Evolutionary conservation across 2,329 filamentous ascomycete genomes (phyloP).

Genomic region (Penicillium concentricum): DNA sequence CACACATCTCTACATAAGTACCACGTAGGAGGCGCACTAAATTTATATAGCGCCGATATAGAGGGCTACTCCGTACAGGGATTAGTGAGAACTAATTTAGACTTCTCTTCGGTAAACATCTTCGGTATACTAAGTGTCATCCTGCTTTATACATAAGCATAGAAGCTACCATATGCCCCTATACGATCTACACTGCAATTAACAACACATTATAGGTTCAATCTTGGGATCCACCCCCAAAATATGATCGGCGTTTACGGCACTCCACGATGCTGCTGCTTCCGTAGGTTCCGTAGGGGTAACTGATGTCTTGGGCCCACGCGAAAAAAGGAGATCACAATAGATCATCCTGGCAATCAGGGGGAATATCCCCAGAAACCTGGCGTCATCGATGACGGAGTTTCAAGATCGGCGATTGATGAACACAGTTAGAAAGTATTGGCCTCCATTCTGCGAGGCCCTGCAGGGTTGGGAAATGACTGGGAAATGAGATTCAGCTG

Average conservation of each 20-base stretch:
- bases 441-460: not conserved
- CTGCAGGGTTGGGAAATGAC: not conserved
- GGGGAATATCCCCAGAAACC: conserved; percentile 2
- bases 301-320: conserved; percentile 8
- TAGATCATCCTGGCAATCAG: conserved; percentile 13
- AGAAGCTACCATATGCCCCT: not conserved
- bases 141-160: not conserved
- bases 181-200: not conserved
- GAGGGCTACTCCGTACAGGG: not conserved
- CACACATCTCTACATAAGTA: not conserved
- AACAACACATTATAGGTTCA: not conserved
- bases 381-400: conserved; percentile 4
- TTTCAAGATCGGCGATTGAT: not conserved
- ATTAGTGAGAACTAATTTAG: not conserved
- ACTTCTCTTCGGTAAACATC: not conserved
- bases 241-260: conserved; percentile 14
- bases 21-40: conserved; percentile 22
- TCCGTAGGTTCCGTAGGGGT: not conserved
- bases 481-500: not conserved
- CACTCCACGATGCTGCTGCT: conserved; percentile 3
- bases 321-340: conserved; percentile 17
- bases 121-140: not conserved
- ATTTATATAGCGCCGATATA: conserved; percentile 1
- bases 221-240: conserved; percentile 11
- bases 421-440: not conserved